Evolutionary conservation across 192 early-diverging fungal genomes (phyloP).

Genomic region (Coemansia sp.): DNA sequence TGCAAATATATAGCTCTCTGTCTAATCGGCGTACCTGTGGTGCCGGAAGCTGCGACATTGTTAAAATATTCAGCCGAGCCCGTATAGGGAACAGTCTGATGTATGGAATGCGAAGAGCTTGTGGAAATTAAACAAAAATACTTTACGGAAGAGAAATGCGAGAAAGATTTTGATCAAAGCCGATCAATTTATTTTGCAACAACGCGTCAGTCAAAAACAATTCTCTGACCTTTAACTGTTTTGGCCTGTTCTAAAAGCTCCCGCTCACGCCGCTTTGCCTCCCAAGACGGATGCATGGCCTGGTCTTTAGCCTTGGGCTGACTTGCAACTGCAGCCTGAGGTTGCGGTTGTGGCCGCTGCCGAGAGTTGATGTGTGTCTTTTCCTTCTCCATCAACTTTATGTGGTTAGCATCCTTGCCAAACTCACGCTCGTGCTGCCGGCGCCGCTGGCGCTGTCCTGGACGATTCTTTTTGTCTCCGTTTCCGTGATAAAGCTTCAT

Average conservation of each 20-base stretch:
- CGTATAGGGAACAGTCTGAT: background rate
- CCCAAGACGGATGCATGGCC: slow-evolving; percentile 45
- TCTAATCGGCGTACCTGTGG: background rate
- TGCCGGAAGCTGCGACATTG: slow-evolving; percentile 3
- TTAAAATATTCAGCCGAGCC: background rate
- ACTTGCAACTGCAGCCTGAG: slow-evolving; percentile 19
- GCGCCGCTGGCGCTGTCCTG: slow-evolving; percentile 58
- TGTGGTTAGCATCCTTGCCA: slow-evolving; percentile 61
- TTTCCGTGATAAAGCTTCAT: slow-evolving; percentile 54
- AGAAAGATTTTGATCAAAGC: slow-evolving; percentile 1
- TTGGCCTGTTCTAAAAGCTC: slow-evolving; percentile 48
- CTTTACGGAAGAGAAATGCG: background rate
- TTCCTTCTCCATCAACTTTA: slow-evolving; percentile 55
- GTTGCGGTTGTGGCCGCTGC: slow-evolving; percentile 28
- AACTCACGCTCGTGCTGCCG: slow-evolving; percentile 52
- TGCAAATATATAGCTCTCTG: background rate
- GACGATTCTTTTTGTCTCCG: slow-evolving; percentile 54
- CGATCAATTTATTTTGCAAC: background rate
- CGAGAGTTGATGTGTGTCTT: slow-evolving; percentile 15
- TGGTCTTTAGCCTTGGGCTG: background rate
- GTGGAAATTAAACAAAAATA: slow-evolving; percentile 9
- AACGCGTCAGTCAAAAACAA: slow-evolving; percentile 41
- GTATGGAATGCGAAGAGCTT: background rate
- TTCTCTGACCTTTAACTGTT: slow-evolving; percentile 55
- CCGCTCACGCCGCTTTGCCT: slow-evolving; percentile 49